These are phyloP conservation scores for Ogataea paradorogensis DNA, from an alignment of 805 yeast species.

Conservation along the genomic window DNA sequence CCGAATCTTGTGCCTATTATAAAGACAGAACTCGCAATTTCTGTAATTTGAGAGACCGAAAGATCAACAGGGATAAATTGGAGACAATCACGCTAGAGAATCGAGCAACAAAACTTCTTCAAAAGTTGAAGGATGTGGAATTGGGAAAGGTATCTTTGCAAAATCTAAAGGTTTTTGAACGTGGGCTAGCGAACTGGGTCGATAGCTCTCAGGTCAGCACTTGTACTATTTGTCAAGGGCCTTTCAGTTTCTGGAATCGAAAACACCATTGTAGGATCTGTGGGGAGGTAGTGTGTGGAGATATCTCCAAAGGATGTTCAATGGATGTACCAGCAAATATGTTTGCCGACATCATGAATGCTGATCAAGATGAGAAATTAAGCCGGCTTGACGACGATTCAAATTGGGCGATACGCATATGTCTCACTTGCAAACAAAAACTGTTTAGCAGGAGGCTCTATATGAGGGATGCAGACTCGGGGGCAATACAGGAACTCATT, in stretches of 20 bases:
- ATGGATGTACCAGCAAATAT: constrained; percentile 57
- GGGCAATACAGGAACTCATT: constrained; percentile 34
- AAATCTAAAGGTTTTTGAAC: constrained; percentile 38
- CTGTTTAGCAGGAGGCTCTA: constrained; percentile 57
- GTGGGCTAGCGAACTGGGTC: constrained; percentile 62
- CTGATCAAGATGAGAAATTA: constrained; percentile 11
- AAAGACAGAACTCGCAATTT: constrained; percentile 48
- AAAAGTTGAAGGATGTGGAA: constrained; percentile 13
- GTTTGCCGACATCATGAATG: constrained; percentile 37
- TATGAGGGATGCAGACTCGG: constrained; percentile 36
- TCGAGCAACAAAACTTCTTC: constrained; percentile 47
- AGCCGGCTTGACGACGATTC: constrained; percentile 8
- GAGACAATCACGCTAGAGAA: constrained; percentile 58
- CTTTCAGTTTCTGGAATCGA: constrained; percentile 55
- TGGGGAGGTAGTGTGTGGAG: constrained; percentile 80
- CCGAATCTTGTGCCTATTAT: constrained; percentile 6
- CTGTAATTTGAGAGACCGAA: constrained; percentile 37
- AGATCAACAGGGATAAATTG: constrained; percentile 48
- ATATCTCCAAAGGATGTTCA: constrained; percentile 61
- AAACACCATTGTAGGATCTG: constrained; percentile 93
- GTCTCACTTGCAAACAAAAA: constrained; percentile 63
- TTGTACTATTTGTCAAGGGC: constrained; percentile 63
- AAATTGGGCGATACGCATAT: constrained; percentile 39
- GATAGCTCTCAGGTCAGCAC: constrained; percentile 42
- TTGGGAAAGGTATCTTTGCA: constrained; percentile 7